These are phyloP conservation scores for Penicillium sp. DNA, from an alignment of 2,329 filamentous ascomycete genomes.

Conservation along the genomic window DNA sequence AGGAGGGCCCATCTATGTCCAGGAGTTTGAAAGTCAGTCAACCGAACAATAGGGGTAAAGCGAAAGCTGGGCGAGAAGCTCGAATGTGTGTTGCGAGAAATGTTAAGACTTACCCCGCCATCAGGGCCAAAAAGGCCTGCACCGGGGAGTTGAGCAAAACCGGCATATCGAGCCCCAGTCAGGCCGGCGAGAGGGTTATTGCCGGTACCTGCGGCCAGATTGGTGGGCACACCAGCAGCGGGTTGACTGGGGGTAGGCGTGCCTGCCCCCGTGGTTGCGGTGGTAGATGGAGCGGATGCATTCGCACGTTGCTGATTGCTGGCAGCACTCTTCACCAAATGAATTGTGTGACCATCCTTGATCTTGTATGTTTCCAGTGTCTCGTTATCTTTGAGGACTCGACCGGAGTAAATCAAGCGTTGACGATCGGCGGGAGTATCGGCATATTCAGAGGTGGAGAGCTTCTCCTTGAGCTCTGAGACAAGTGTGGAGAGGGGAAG, in stretches of 20 bases:
- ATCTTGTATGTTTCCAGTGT: conserved; percentile 86
- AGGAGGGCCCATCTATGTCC: conserved; percentile 79
- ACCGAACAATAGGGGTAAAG: neutral
- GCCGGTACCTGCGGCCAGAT: conserved; percentile 56
- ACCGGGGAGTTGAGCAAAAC: conserved; percentile 84
- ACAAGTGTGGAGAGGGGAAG: conserved; percentile 76
- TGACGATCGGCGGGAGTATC: conserved; percentile 86
- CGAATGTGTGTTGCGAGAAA: neutral
- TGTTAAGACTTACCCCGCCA: conserved; percentile 71
- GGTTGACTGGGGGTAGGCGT: conserved; percentile 33
- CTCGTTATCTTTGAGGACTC: conserved; percentile 94
- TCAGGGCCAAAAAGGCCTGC: conserved; percentile 90
- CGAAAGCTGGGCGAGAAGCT: neutral
- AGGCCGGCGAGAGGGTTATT: conserved; percentile 89
- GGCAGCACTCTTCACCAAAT: conserved; percentile 93
- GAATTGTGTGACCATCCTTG: conserved; percentile 92
- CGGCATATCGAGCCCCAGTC: conserved; percentile 91
- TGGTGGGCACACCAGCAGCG: conserved; percentile 48
- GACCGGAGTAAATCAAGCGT: conserved; percentile 94
- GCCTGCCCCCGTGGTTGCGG: conserved; percentile 37
- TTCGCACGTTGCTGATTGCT: conserved; percentile 70
- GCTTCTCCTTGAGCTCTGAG: conserved; percentile 84
- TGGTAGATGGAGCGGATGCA: conserved; percentile 52
- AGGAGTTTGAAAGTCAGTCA: conserved; percentile 16
- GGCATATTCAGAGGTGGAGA: conserved; percentile 78